Percentiles rank a stretch among this genome's conserved stretches.
Conservation (phyloP, 805 yeast species). For the Maudiozyma turicensis region DNA sequence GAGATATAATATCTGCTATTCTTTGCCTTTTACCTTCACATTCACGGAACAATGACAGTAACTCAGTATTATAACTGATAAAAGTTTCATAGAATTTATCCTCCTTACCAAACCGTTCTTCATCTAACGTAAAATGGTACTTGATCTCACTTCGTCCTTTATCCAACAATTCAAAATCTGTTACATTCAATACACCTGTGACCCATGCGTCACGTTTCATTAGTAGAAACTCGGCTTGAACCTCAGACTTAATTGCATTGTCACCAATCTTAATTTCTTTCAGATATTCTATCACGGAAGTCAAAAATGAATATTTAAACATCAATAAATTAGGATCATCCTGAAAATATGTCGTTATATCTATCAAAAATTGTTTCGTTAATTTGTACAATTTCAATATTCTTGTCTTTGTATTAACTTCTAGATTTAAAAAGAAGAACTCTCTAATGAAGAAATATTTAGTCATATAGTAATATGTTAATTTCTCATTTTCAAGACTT, state of each 20-base stretch:
- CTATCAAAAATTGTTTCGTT: conserved; percentile 10
- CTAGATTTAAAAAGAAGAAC: conserved; percentile 12
- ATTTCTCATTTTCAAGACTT: conserved; percentile 9
- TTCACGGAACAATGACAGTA: conserved; percentile 12
- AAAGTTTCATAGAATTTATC: conserved; percentile 30
- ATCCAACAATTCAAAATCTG: conserved; percentile 10
- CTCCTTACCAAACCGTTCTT: conserved; percentile 13
- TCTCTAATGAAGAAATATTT: conserved; percentile 19
- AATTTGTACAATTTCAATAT: conserved; percentile 9
- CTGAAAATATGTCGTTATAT: conserved; percentile 8
- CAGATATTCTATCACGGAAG: conserved; percentile 7
- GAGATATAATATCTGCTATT: conserved; percentile 61
- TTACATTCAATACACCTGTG: conserved; percentile 15
- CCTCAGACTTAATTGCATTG: conserved; percentile 12
- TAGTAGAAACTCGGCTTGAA: conserved; percentile 34
- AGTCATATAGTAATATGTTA: conserved; percentile 12
- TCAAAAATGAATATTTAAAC: conserved; percentile 17
- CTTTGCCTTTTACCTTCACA: conserved; percentile 38
- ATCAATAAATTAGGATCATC: conserved; percentile 10
- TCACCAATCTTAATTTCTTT: conserved; percentile 4
- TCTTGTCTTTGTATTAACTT: conserved; percentile 4
- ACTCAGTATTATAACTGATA: conserved; percentile 41
- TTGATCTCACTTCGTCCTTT: background rate
- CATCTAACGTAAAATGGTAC: conserved; percentile 8
- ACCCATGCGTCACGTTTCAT: conserved; percentile 32